These are phyloP conservation scores for Knoxia roxburghii DNA, from an alignment of 257 asterid species.

Conservation along the genomic window DNA sequence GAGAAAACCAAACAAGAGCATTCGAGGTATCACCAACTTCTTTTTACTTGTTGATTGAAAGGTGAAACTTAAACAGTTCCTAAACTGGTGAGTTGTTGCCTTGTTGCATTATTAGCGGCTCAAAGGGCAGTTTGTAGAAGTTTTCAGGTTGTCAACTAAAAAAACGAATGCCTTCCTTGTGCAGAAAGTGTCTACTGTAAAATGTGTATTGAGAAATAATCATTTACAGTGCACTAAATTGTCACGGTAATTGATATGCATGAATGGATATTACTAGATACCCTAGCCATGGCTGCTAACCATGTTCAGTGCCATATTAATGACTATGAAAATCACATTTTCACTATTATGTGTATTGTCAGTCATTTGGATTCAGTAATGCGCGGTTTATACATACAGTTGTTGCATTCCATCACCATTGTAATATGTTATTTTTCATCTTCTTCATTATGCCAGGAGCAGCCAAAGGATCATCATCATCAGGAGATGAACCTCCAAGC, in stretches of 20 bases:
- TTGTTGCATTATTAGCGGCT: too few relatives aligned
- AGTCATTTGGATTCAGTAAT: background rate
- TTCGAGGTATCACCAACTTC: conserved; percentile 22
- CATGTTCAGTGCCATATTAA: too few relatives aligned
- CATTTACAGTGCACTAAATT: too few relatives aligned
- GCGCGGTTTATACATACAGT: background rate
- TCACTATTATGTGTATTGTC: too few relatives aligned
- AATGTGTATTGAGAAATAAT: too few relatives aligned
- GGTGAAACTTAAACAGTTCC: background rate
- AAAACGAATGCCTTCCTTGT: background rate
- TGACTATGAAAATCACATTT: too few relatives aligned
- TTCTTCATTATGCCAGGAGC: conserved; percentile 21
- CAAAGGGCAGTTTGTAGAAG: background rate
- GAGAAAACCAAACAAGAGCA: conserved; percentile 51
- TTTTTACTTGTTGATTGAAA: background rate
- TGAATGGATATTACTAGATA: too few relatives aligned
- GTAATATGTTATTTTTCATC: background rate
- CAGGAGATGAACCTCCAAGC: conserved; percentile 46
- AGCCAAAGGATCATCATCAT: conserved; percentile 14
- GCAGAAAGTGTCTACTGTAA: too few relatives aligned
- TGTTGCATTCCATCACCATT: background rate
- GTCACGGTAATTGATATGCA: too few relatives aligned
- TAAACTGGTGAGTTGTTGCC: too few relatives aligned
- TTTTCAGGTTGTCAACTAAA: background rate
- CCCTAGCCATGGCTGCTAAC: too few relatives aligned